Evolutionary conservation across 495 filamentous ascomycete species (phyloP), one percentile per base, ranked within the genome.

Genomic region (Penicillium chermesinum): DNA sequence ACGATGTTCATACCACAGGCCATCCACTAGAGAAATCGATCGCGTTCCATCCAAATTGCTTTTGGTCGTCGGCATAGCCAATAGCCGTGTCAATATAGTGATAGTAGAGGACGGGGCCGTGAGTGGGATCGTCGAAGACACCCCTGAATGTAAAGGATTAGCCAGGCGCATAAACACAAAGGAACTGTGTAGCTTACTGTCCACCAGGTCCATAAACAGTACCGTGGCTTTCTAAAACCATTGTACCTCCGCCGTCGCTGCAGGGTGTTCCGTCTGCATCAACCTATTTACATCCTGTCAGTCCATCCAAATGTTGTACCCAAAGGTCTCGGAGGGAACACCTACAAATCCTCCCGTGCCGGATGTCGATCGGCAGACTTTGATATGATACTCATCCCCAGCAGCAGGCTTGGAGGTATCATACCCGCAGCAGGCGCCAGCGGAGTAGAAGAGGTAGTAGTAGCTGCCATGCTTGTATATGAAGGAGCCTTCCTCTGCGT

Each of bases 141-240:
- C 76, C 78, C 55, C 68, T 71, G 34, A 1, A 37, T 3, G 7
- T 12, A 13, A 30, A 10, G 10, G 25, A 20, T 69, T 45, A 61
- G 53, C 32, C 14, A 12, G 8, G 6, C 18, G 5, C 10, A 20
- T 20, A 19, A 13, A 8, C 9, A 14, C 3, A 1, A 19, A 34
- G 2, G 14, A 30, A 37, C 33, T 8, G 0, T 15, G 38, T 14
- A 16, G 62, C 69, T 30, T 65, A 71, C 75, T 88, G 84, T 30
- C 86, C 87, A 36, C 86, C 87, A 10, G 87, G 85, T 13, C 80
- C 86, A 58, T 91, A 91, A 1, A 86, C 77, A 14, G 63, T 76
- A 2, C 64, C 82, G 41, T 88, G 82, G 5, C 72, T 79, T 35
- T 73, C 73, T 0, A 89, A 66, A 2, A 89, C 79, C 4, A 79